These are phyloP conservation scores for Colletotrichum cereale DNA, from an alignment of 2,329 filamentous ascomycete genomes.

Conservation along the genomic window DNA sequence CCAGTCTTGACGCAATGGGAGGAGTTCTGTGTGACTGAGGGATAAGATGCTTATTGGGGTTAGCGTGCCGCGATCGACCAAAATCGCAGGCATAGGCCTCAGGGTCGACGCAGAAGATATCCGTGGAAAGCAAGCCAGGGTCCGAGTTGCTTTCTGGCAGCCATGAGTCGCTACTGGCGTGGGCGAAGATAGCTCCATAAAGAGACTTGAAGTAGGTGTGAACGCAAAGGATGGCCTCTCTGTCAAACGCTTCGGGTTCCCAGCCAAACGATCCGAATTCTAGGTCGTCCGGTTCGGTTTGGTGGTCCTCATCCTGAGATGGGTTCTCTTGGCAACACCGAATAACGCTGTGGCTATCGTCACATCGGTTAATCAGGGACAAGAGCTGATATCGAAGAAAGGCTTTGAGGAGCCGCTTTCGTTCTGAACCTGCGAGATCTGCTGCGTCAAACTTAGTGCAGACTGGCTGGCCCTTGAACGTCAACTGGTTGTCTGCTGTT, in stretches of 20 bases:
- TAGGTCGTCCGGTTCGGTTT: too few relatives aligned
- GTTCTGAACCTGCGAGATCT: neutral
- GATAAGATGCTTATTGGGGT: too few relatives aligned
- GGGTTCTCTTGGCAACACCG: too few relatives aligned
- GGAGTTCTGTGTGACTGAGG: too few relatives aligned
- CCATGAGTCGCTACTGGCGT: neutral
- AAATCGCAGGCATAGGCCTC: neutral
- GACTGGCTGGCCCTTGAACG: neutral
- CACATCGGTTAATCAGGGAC: neutral
- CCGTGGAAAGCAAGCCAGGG: neutral
- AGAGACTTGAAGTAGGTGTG: neutral
- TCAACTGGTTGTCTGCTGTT: neutral
- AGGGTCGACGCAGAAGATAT: neutral
- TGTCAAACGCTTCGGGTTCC: neutral
- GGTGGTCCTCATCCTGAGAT: too few relatives aligned
- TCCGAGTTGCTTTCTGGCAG: neutral
- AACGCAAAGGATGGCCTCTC: neutral
- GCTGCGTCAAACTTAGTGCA: neutral
- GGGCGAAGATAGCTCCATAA: neutral
- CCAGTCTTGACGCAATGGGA: neutral
- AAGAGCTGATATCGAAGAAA: neutral
- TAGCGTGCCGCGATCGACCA: too few relatives aligned
- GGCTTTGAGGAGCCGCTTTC: neutral
- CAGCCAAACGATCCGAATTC: too few relatives aligned
- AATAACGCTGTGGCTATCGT: neutral